Evolutionary conservation across 2,329 filamentous ascomycete species (phyloP).

Genomic region (Sporothrix pallida): DNA sequence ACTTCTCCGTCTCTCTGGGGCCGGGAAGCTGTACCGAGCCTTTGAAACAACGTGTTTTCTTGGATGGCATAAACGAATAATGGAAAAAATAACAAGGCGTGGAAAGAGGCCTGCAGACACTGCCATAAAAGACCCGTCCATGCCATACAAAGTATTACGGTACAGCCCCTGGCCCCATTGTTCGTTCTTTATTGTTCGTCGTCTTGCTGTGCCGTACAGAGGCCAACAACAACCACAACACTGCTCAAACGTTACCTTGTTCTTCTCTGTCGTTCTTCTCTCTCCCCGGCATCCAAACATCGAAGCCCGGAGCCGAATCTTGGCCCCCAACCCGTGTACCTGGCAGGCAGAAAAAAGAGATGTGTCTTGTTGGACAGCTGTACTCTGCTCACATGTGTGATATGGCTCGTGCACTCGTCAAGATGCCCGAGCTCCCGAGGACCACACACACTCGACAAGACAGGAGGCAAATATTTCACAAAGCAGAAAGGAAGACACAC

Average conservation of each 20-base stretch:
- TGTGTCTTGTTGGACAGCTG: not conserved
- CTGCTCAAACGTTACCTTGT: too few relatives aligned
- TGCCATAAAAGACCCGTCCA: not conserved
- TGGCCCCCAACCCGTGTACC: slow-evolving; percentile 24
- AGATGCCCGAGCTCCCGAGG: slow-evolving; percentile 20
- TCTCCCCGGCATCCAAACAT: slow-evolving; percentile 17
- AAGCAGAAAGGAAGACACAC: not conserved
- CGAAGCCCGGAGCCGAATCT: slow-evolving; percentile 22
- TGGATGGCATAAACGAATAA: not conserved
- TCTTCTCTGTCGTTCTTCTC: not conserved
- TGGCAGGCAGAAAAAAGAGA: slow-evolving; percentile 2
- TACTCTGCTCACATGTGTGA: too few relatives aligned
- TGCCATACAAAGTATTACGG: too few relatives aligned
- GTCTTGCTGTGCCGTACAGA: slow-evolving; percentile 1
- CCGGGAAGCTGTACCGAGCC: not conserved
- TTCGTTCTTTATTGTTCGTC: not conserved
- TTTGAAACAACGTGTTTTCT: not conserved
- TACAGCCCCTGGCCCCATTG: not conserved
- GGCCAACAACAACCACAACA: not conserved
- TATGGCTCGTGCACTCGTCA: slow-evolving; percentile 16
- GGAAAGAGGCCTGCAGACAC: not conserved
- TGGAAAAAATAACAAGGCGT: not conserved
- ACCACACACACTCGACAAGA: not conserved
- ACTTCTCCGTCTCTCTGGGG: not conserved
- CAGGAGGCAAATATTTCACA: not conserved